Conservation (phyloP, 257 asterid genomes). For the Orobanche coerulescens region DNA sequence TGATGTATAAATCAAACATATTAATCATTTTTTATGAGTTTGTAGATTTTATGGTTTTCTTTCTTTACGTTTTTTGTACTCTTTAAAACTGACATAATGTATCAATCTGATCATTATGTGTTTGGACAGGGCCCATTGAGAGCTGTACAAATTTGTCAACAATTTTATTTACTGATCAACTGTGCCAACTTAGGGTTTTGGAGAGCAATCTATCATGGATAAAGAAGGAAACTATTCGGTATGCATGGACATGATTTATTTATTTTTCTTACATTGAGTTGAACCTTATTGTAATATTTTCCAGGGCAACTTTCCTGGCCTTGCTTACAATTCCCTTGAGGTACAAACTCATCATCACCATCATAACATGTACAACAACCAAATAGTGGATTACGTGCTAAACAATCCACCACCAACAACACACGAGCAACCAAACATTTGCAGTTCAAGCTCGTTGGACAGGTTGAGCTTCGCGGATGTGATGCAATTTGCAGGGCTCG, state of each 20-base stretch:
- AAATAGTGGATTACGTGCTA: slow-evolving; percentile 59
- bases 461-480: slow-evolving; percentile 81
- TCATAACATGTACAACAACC: slow-evolving; percentile 24
- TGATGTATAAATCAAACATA: slow-evolving; percentile 16
- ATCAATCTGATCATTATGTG: not conserved
- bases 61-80: no score
- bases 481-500: slow-evolving; percentile 88
- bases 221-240: slow-evolving; percentile 59
- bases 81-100: no score
- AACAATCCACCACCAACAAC: slow-evolving; percentile 27
- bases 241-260: slow-evolving; percentile 32
- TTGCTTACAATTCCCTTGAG: slow-evolving; percentile 34
- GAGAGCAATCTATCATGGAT: slow-evolving; percentile 37
- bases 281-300: slow-evolving; percentile 28
- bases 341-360: slow-evolving; percentile 20
- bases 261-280: no score
- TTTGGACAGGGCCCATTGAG: slow-evolving; percentile 25
- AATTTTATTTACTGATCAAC: not conserved
- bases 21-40: not conserved
- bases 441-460: slow-evolving; percentile 50
- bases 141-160: slow-evolving; percentile 22
- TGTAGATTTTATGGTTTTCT: not conserved
- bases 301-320: slow-evolving; percentile 37
- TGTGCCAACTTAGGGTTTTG: not conserved
- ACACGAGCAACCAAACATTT: slow-evolving; percentile 28